These are phyloP conservation scores for Saussurea involucrata DNA, from an alignment of 129 eudicot species.

Conservation along the genomic window DNA sequence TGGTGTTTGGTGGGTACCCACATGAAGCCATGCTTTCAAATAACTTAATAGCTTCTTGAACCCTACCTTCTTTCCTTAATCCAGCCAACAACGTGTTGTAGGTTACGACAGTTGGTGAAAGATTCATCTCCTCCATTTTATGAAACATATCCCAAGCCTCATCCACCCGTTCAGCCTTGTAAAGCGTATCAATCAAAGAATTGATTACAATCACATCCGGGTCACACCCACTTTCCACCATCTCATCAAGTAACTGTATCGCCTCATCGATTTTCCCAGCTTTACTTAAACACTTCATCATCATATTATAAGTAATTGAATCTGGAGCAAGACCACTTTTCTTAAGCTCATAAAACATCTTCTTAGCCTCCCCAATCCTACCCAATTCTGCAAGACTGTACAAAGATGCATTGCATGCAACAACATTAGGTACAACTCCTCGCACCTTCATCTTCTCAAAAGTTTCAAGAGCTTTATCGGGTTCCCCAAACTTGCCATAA, in stretches of 20 bases:
- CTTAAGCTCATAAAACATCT: conserved; percentile 59
- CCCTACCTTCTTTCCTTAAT: conserved; percentile 75
- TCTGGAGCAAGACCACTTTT: conserved; percentile 88
- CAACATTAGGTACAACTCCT: conserved; percentile 81
- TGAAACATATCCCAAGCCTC: conserved; percentile 89
- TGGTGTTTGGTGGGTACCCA: conserved; percentile 74
- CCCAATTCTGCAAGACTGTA: conserved; percentile 79
- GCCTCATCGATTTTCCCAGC: conserved; percentile 83
- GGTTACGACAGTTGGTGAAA: conserved; percentile 82
- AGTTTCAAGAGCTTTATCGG: conserved; percentile 73
- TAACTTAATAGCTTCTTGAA: conserved; percentile 55
- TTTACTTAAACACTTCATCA: conserved; percentile 88
- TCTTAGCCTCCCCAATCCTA: conserved; percentile 74
- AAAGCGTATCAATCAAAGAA: conserved; percentile 77
- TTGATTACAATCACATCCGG: conserved; percentile 78
- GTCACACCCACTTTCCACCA: conserved; percentile 66
- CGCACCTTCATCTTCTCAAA: conserved; percentile 83
- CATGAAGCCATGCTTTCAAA: conserved; percentile 57
- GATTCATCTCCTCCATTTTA: conserved; percentile 69
- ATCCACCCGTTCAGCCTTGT: conserved; percentile 70
- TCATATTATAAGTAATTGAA: conserved; percentile 91
- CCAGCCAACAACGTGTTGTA: conserved; percentile 92
- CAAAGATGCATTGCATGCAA: conserved; percentile 90
- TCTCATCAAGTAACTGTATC: conserved; percentile 55
- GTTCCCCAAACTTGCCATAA: conserved; percentile 75